Evolutionary conservation across 176 grass and related monocot genomes (phyloP).

Genomic region (Carex myosuroides): DNA sequence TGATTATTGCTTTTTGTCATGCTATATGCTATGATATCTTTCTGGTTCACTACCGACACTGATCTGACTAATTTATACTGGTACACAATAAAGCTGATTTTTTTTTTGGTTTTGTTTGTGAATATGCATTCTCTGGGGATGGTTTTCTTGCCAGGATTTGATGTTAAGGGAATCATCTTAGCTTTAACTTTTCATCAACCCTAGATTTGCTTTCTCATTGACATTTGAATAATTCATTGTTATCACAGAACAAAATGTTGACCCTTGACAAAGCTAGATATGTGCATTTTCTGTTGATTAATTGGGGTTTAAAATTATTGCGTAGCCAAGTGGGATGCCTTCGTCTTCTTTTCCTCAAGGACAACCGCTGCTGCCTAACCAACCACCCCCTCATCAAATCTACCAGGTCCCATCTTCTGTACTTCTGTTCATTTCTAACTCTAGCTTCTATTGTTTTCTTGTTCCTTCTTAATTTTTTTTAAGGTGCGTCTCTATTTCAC

Average conservation of each 20-base stretch:
- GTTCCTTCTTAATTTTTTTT: background rate
- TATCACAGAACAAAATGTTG: background rate
- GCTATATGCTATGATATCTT: background rate
- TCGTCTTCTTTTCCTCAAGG: constrained; percentile 59
- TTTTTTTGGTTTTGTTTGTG: background rate
- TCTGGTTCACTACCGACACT: background rate
- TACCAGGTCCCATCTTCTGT: constrained; percentile 54
- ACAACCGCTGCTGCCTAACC: constrained; percentile 55
- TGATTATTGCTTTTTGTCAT: background rate
- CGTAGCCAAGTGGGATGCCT: constrained; percentile 51
- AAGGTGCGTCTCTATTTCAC: background rate
- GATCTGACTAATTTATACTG: background rate
- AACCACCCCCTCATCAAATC: constrained; percentile 65
- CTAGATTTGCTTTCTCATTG: background rate
- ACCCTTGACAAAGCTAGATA: background rate
- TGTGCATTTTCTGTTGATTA: constrained; percentile 18
- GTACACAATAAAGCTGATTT: background rate
- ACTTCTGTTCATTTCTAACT: background rate
- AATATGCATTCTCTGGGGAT: too few relatives aligned
- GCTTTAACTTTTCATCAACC: background rate
- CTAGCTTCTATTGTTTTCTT: background rate
- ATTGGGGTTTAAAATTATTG: constrained; percentile 33
- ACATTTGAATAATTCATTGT: background rate
- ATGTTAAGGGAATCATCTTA: background rate
- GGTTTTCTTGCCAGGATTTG: background rate